Conservation (phyloP, 192 early-diverging fungal genomes). For the Backusella luteola region DNA sequence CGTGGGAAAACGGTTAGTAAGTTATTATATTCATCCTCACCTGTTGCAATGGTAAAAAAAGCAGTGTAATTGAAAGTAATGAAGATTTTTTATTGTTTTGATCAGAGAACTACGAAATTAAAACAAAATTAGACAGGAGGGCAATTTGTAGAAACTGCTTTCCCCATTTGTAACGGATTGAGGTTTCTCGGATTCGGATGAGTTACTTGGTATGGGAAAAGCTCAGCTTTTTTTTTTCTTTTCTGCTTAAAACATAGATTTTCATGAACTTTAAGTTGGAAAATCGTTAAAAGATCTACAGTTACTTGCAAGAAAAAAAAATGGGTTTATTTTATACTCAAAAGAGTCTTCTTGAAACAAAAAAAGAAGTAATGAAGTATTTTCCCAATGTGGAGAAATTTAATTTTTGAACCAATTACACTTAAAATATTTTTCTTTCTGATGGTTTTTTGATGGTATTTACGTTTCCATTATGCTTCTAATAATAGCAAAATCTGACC, state of each 20-base stretch:
- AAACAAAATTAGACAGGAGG: background rate
- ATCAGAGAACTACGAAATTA: background rate
- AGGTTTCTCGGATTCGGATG: background rate
- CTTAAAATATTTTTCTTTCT: background rate
- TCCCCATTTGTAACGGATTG: background rate
- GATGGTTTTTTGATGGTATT: background rate
- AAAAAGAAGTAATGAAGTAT: background rate
- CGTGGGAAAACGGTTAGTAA: slow-evolving; percentile 3
- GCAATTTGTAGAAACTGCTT: background rate
- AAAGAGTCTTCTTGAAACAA: background rate
- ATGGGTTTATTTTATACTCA: background rate
- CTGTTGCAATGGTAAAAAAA: background rate
- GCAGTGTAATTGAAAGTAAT: background rate
- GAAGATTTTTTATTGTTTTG: background rate
- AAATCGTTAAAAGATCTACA: background rate
- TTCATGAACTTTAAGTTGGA: background rate
- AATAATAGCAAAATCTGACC: background rate
- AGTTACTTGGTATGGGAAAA: background rate
- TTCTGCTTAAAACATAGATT: background rate
- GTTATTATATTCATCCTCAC: background rate
- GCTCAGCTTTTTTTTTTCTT: background rate
- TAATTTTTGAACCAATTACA: background rate
- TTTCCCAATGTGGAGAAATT: background rate
- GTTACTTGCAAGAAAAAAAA: background rate
- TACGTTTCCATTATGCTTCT: background rate